These are phyloP conservation scores for Trypanosoma mega DNA, from an alignment of 208 protist genomes.

Conservation along the genomic window DNA sequence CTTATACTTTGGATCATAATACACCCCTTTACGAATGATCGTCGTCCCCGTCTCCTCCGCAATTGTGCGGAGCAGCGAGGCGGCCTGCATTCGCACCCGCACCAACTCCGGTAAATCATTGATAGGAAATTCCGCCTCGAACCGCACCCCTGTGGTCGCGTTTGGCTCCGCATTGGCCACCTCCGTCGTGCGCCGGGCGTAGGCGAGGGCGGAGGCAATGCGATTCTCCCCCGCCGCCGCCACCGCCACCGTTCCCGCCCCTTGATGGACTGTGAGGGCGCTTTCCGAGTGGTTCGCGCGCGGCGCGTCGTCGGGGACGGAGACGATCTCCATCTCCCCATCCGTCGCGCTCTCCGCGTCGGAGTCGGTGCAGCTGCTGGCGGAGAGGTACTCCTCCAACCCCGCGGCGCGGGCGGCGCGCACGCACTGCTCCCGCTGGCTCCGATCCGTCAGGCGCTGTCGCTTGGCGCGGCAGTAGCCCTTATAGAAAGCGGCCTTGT, in stretches of 20 bases:
- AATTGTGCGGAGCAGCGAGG: conserved; percentile 50
- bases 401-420: conserved; percentile 70
- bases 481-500: conserved; percentile 71
- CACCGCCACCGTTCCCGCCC: conserved; percentile 7
- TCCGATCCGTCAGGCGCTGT: conserved; percentile 52
- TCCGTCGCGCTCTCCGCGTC: conserved; percentile 25
- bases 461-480: conserved; percentile 71
- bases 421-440: conserved; percentile 58
- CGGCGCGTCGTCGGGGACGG: conserved; percentile 18
- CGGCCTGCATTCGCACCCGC: conserved; percentile 62
- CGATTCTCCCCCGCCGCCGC: conserved; percentile 40
- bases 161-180: conserved; percentile 23
- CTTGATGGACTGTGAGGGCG: conserved; percentile 12
- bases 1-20: conserved; percentile 72
- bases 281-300: conserved; percentile 20
- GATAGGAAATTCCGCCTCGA: conserved; percentile 79
- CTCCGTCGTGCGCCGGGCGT: conserved; percentile 75
- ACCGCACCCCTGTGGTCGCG: conserved; percentile 50
- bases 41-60: conserved; percentile 65
- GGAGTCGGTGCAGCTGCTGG: conserved; percentile 38
- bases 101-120: conserved; percentile 80
- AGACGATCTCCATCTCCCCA: conserved; percentile 22
- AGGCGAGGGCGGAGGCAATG: conserved; percentile 64
- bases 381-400: conserved; percentile 71
- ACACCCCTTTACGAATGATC: conserved; percentile 85